Evolutionary conservation across 345 rosid species (phyloP).

Genomic region (Lenwebbia sp.): DNA sequence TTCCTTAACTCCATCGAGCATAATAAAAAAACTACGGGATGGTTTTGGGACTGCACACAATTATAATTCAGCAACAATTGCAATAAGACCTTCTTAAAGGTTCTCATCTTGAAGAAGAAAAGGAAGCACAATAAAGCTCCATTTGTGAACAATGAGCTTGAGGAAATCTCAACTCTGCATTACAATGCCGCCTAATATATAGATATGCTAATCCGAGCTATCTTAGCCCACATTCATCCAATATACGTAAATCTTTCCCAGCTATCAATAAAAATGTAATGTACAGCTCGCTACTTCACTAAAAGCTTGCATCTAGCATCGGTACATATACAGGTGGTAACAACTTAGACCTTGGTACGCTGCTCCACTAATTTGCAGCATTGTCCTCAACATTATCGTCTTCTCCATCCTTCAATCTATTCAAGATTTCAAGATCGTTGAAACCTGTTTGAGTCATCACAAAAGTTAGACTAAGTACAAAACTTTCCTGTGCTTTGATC

Average conservation of each 20-base stretch:
- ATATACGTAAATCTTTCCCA: not conserved
- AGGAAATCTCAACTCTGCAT: not conserved
- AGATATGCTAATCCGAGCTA: not conserved
- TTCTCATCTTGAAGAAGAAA: not conserved
- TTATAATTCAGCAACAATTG: not conserved
- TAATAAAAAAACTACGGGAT: not conserved
- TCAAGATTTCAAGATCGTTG: constrained; percentile 66
- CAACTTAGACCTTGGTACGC: not conserved
- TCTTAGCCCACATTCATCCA: not conserved
- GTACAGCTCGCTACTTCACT: not conserved
- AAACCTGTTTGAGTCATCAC: constrained; percentile 43
- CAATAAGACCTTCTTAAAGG: not conserved
- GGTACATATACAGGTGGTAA: not conserved
- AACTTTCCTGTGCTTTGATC: not conserved
- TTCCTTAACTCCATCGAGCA: not conserved
- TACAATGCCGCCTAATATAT: not conserved
- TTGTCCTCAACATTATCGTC: constrained; percentile 23
- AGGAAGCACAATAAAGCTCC: not conserved
- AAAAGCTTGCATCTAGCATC: not conserved
- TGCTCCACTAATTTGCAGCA: not conserved
- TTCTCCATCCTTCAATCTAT: constrained; percentile 27
- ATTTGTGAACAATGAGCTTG: not conserved
- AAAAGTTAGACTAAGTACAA: not conserved
- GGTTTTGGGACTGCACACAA: not conserved
- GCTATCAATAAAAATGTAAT: not conserved